Percentiles rank a stretch among this genome's conserved stretches.
phyloP scores from a whole-genome alignment of 2,329 filamentous ascomycete genomes.

The Aspergillus japonicus region DNA sequence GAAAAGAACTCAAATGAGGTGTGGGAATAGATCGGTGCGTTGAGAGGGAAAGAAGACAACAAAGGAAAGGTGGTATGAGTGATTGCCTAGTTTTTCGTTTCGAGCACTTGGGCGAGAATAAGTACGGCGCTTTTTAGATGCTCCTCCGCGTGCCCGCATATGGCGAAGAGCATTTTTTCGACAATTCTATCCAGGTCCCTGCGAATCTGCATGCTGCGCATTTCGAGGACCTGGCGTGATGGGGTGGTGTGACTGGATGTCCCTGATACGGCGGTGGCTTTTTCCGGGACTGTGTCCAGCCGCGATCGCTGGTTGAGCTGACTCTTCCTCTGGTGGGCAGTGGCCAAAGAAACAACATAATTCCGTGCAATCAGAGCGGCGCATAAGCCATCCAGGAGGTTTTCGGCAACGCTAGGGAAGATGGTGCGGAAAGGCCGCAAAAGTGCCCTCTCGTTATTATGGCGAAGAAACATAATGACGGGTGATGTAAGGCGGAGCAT shows the following conservation, averaged over 20 bases:
- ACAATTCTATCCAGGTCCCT: slow-evolving; percentile 35
- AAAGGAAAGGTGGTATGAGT: background rate
- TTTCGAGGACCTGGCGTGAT: slow-evolving; percentile 26
- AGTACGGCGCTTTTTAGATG: slow-evolving; percentile 38
- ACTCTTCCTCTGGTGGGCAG: slow-evolving; percentile 24
- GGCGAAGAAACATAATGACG: slow-evolving; percentile 39
- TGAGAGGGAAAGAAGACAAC: background rate
- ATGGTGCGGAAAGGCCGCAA: slow-evolving; percentile 37
- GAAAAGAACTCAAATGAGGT: slow-evolving; percentile 2
- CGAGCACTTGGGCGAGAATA: slow-evolving; percentile 40
- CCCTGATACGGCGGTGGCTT: slow-evolving; percentile 33
- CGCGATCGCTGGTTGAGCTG: slow-evolving; percentile 18
- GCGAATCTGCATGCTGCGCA: slow-evolving; percentile 32
- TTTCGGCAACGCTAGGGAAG: slow-evolving; percentile 35
- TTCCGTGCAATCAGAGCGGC: slow-evolving; percentile 39
- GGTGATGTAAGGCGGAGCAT: slow-evolving; percentile 40
- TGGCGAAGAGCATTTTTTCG: slow-evolving; percentile 37
- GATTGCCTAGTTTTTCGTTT: slow-evolving; percentile 26
- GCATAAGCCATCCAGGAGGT: slow-evolving; percentile 37
- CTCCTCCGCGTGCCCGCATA: slow-evolving; percentile 36
- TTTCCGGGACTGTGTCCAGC: slow-evolving; percentile 34
- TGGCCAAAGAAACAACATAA: slow-evolving; percentile 35
- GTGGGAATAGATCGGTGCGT: slow-evolving; percentile 2
- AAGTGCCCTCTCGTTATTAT: slow-evolving; percentile 37
- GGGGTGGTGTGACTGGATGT: slow-evolving; percentile 29